A percentile compares a stretch with the other conserved stretches of the same genome.
These are phyloP conservation scores for Hypericum androsaemum DNA, from an alignment of 345 rosid genomes.

Conservation along the genomic window DNA sequence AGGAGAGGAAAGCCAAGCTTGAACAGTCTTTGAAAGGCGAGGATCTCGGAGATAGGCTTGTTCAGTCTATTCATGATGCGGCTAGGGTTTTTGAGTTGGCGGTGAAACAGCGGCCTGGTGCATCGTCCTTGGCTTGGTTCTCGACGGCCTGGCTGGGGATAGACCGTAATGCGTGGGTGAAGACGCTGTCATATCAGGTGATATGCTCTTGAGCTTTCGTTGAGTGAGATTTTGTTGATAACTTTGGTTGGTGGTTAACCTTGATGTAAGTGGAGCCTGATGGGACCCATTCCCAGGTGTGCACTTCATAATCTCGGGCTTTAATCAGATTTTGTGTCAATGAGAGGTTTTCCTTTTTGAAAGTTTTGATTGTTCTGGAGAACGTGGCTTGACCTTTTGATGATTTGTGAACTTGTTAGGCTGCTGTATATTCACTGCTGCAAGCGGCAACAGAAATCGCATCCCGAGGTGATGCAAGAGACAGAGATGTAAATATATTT, in stretches of 20 bases:
- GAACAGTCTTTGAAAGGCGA: conserved; percentile 55
- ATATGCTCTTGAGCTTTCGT: too few relatives aligned
- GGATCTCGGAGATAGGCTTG: conserved; percentile 60
- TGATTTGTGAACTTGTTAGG: conserved; percentile 43
- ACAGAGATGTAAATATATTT: conserved; percentile 59
- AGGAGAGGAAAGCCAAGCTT: conserved; percentile 61
- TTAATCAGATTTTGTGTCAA: too few relatives aligned
- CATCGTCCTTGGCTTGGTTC: conserved; percentile 65
- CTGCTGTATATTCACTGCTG: conserved; percentile 66
- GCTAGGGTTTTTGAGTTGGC: conserved; percentile 82
- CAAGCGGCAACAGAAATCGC: conserved; percentile 90
- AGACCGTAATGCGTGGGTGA: conserved; percentile 79
- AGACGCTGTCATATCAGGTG: conserved; percentile 89
- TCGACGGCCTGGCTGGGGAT: conserved; percentile 82
- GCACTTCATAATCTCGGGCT: too few relatives aligned
- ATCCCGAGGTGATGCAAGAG: conserved; percentile 63
- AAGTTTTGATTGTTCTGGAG: neutral
- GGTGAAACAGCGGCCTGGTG: conserved; percentile 42
- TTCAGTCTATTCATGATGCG: conserved; percentile 75
- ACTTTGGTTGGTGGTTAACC: too few relatives aligned
- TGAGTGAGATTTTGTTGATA: too few relatives aligned
- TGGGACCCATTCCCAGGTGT: too few relatives aligned
- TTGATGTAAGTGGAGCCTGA: too few relatives aligned
- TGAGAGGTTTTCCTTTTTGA: too few relatives aligned
- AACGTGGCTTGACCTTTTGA: conserved; percentile 17